A percentile compares a stretch with the other conserved stretches of the same genome.
phyloP scores from a whole-genome alignment of 352 stramenopile genomes.

The Hyaloperonospora arabidopsidis region DNA sequence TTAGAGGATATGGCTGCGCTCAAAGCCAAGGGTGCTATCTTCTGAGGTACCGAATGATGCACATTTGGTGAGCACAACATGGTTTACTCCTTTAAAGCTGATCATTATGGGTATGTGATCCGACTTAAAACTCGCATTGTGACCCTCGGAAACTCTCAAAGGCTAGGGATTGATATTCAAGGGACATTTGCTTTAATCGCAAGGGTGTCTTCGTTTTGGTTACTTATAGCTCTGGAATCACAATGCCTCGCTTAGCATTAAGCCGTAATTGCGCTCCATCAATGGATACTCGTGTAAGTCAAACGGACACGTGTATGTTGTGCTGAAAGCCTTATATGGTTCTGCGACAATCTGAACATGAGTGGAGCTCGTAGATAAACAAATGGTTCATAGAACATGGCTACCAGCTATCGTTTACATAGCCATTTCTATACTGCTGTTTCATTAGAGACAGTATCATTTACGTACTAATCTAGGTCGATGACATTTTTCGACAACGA shows the following conservation, averaged over 20 bases:
- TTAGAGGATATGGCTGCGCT: constrained; percentile 6
- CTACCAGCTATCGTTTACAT: not conserved
- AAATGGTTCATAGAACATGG: not conserved
- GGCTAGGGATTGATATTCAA: constrained; percentile 1
- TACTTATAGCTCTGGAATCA: not conserved
- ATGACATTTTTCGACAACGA: not conserved
- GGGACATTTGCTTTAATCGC: not conserved
- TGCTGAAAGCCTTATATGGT: constrained; percentile 7
- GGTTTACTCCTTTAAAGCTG: constrained; percentile 1
- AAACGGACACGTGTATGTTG: not conserved
- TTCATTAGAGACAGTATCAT: constrained; percentile 1
- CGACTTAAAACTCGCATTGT: not conserved
- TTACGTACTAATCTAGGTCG: not conserved
- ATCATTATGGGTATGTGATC: not conserved
- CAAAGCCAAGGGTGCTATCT: constrained; percentile 3
- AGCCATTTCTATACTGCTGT: constrained; percentile 9
- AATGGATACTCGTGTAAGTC: constrained; percentile 2
- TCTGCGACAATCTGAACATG: constrained; percentile 3
- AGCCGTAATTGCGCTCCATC: constrained; percentile 3
- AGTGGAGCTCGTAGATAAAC: constrained; percentile 4
- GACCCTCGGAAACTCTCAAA: no score
- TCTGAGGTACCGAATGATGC: constrained; percentile 4
- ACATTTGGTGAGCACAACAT: not conserved
- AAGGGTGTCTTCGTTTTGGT: not conserved
- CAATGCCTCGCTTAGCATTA: constrained; percentile 2